Percentiles rank a stretch among this genome's conserved stretches.
Conservation (phyloP, 2,329 filamentous ascomycete species). For the Sclerotinia nivalis region DNA sequence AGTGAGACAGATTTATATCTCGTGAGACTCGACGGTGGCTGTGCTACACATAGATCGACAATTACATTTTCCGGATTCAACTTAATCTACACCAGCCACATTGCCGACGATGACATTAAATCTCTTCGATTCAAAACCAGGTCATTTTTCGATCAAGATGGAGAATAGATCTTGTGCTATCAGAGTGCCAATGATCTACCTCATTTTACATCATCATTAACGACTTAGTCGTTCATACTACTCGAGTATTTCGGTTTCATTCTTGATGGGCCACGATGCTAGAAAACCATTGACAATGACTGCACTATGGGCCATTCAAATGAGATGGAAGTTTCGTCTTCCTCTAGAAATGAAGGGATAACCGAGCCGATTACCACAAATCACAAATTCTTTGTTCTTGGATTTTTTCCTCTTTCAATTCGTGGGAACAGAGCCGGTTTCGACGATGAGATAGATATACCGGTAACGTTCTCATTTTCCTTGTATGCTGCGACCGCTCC, state of each 20-base stretch:
- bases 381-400: background rate
- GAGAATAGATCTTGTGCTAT: background rate
- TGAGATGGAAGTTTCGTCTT: background rate
- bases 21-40: background rate
- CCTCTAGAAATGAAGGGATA: background rate
- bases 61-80: background rate
- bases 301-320: background rate
- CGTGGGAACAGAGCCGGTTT: background rate
- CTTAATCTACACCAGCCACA: conserved; percentile 2
- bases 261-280: background rate
- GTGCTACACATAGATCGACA: background rate
- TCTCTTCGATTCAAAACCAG: background rate
- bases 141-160: background rate
- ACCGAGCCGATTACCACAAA: background rate
- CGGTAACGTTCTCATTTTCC: background rate
- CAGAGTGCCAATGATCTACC: background rate
- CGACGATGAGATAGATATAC: background rate
- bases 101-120: background rate
- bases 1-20: background rate
- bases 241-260: background rate
- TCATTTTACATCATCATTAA: background rate
- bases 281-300: background rate
- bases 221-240: background rate
- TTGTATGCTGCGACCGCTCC: background rate
- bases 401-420: background rate